A percentile compares a stretch with the other conserved stretches of the same genome.
These are phyloP conservation scores for Jackrogersella multiformis DNA, from an alignment of 495 filamentous ascomycete species.

Conservation along the genomic window DNA sequence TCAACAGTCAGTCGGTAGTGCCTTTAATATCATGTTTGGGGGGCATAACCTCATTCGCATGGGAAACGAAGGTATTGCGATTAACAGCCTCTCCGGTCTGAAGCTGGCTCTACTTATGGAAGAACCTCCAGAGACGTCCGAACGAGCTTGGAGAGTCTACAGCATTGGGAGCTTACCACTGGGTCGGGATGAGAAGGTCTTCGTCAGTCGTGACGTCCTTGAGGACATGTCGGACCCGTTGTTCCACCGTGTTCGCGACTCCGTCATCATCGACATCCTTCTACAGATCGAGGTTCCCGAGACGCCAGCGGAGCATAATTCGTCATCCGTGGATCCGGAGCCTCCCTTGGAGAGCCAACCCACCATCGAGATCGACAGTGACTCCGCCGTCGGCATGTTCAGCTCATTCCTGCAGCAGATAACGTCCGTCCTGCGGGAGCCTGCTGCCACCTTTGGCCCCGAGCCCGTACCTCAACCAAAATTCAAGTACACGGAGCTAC, in stretches of 20 bases:
- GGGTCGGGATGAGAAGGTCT: conserved; percentile 89
- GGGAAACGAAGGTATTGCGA: conserved; percentile 72
- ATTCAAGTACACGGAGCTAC: conserved; percentile 59
- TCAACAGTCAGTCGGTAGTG: conserved; percentile 61
- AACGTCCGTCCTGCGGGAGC: conserved; percentile 62
- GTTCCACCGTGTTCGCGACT: conserved; percentile 81
- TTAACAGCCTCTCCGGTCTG: conserved; percentile 81
- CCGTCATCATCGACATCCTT: conserved; percentile 73
- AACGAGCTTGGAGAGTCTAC: conserved; percentile 70
- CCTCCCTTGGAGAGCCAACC: conserved; percentile 16
- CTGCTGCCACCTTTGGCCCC: conserved; percentile 47
- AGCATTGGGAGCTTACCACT: conserved; percentile 82
- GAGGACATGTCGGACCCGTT: conserved; percentile 81
- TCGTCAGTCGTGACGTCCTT: conserved; percentile 78
- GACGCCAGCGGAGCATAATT: conserved; percentile 33
- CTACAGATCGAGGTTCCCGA: conserved; percentile 39
- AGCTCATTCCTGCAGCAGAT: conserved; percentile 68
- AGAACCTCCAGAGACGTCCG: conserved; percentile 49
- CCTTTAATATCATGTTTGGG: conserved; percentile 66
- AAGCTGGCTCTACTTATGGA: conserved; percentile 84
- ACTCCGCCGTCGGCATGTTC: conserved; percentile 55
- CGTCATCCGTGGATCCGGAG: conserved; percentile 34
- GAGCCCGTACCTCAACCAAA: conserved; percentile 45
- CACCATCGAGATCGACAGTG: conserved; percentile 52
- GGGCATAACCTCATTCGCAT: conserved; percentile 59